Conservation (phyloP, 331 rosid species). For the Dryas integrifolia region DNA sequence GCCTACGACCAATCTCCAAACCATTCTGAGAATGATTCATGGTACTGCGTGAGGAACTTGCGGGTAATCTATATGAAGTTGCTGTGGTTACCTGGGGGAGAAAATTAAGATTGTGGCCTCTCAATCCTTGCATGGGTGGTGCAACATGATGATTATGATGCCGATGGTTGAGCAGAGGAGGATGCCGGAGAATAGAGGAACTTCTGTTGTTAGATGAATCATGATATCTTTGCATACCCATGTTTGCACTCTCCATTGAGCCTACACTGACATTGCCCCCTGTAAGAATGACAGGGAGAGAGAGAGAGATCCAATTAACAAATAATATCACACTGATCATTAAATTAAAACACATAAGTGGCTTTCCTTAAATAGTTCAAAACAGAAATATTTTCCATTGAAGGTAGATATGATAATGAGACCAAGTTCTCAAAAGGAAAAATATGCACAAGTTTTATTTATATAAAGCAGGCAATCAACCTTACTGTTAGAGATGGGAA, state of each 20-base stretch:
- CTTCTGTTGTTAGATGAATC: constrained; percentile 54
- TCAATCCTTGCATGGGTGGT: constrained; percentile 57
- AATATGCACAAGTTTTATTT: background rate
- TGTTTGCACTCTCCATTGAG: constrained; percentile 54
- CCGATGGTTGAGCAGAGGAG: constrained; percentile 52
- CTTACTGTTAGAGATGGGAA: background rate
- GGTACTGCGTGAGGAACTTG: constrained; percentile 50
- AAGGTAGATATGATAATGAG: background rate
- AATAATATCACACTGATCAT: background rate
- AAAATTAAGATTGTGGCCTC: constrained; percentile 61
- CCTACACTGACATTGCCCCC: constrained; percentile 50
- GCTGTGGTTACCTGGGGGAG: constrained; percentile 53
- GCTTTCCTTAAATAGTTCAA: background rate
- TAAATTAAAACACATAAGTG: background rate
- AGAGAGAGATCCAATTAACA: constrained; percentile 20
- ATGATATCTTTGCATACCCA: constrained; percentile 76
- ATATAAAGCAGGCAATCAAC: background rate
- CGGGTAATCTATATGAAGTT: constrained; percentile 60
- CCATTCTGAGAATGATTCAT: constrained; percentile 53
- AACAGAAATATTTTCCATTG: background rate
- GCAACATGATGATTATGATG: constrained; percentile 57
- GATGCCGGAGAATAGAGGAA: constrained; percentile 56
- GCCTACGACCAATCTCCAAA: constrained; percentile 68
- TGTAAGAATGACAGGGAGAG: constrained; percentile 23
- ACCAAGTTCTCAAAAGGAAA: background rate